Percentiles rank a stretch among this genome's conserved stretches.
phyloP scores from a whole-genome alignment of 768 basidiomycete species.

The Psilocybe subaeruginosa region DNA sequence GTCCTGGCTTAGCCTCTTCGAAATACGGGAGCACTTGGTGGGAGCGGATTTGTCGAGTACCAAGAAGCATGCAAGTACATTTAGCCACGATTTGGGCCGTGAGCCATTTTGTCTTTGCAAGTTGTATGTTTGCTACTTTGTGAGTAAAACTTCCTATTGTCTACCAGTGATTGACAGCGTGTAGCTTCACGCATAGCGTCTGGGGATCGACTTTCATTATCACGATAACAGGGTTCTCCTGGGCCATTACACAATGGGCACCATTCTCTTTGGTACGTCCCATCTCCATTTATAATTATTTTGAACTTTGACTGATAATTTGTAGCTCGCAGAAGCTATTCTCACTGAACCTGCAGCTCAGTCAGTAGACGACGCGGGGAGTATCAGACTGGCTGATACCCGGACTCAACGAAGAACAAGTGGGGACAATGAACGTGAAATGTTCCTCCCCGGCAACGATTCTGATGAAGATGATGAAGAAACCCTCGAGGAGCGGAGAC shows the following conservation, averaged over 20 bases:
- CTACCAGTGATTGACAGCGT: not conserved
- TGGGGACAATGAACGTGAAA: slow-evolving; percentile 31
- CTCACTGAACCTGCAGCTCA: slow-evolving; percentile 57
- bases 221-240: slow-evolving; percentile 84
- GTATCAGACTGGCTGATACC: slow-evolving; percentile 49
- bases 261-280: slow-evolving; percentile 82
- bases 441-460: slow-evolving; percentile 30
- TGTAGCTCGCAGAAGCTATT: slow-evolving; percentile 84
- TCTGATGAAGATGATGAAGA: slow-evolving; percentile 28
- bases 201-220: slow-evolving; percentile 75
- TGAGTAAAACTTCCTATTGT: slow-evolving; percentile 42
- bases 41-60: slow-evolving; percentile 32
- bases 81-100: slow-evolving; percentile 78
- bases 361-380: slow-evolving; percentile 31
- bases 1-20: not conserved
- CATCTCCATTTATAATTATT: not conserved
- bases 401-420: slow-evolving; percentile 33
- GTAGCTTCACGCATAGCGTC: slow-evolving; percentile 73
- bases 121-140: slow-evolving; percentile 84
- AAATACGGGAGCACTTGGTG: slow-evolving; percentile 12
- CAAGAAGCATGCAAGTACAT: slow-evolving; percentile 55
- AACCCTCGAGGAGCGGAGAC: slow-evolving; percentile 22
- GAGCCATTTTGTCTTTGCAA: slow-evolving; percentile 73
- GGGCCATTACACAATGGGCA: slow-evolving; percentile 92
- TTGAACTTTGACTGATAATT: not conserved